phyloP scores from a whole-genome alignment of 208 protist genomes.

The Trypanosoma mega region DNA sequence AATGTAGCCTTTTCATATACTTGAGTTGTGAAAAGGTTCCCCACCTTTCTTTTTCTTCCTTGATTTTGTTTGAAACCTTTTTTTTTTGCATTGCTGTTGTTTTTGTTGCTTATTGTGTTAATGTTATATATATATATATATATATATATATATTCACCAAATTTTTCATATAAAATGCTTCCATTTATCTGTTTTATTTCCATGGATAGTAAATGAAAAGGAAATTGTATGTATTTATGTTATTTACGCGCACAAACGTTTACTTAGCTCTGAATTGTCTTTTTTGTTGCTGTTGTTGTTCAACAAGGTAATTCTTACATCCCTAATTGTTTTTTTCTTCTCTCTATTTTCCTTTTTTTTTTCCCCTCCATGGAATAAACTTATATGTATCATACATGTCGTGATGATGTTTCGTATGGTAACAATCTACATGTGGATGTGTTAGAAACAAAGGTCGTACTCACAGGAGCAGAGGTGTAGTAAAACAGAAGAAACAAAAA shows the following conservation, averaged over 20 bases:
- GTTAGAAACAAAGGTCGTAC: background rate
- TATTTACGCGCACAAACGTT: background rate
- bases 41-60: no score
- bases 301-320: background rate
- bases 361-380: no score
- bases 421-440: constrained; percentile 9
- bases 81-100: background rate
- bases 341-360: constrained; percentile 1
- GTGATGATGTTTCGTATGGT: no score
- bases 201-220: no score
- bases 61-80: no score
- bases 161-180: no score
- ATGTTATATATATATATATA: constrained; percentile 16
- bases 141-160: constrained; percentile 7
- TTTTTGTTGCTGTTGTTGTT: constrained; percentile 19
- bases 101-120: background rate
- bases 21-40: no score
- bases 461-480: background rate
- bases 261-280: background rate
- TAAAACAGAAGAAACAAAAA: constrained; percentile 7
- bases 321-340: constrained; percentile 3
- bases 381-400: no score
- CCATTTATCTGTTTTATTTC: no score
- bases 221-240: no score
- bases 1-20: no score